phyloP scores from a whole-genome alignment of 2,329 filamentous ascomycete species.

The Exophiala xenobiotica region DNA sequence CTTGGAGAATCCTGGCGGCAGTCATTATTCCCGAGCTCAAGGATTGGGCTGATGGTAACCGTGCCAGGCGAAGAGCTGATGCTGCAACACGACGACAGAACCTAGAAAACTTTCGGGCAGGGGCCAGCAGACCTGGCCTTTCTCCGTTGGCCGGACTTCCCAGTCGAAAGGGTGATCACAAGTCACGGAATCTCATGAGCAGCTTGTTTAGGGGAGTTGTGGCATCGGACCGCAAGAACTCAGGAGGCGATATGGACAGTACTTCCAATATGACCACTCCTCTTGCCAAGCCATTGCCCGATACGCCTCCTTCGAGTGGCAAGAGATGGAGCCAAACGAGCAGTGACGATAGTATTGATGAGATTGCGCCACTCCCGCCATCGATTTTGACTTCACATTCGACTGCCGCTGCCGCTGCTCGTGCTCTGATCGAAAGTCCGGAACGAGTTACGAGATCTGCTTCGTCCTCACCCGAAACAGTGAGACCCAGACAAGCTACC shows the following conservation, averaged over 20 bases:
- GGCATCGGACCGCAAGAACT: slow-evolving; percentile 38
- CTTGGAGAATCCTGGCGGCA: slow-evolving; percentile 58
- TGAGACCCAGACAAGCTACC: slow-evolving; percentile 6
- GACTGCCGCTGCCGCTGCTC: slow-evolving; percentile 29
- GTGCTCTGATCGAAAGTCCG: slow-evolving; percentile 24
- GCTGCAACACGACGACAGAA: slow-evolving; percentile 23
- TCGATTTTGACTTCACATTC: slow-evolving; percentile 43
- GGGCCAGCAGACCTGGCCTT: slow-evolving; percentile 6
- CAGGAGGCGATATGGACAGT: slow-evolving; percentile 44
- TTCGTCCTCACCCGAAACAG: slow-evolving; percentile 15
- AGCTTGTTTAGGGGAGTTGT: slow-evolving; percentile 45
- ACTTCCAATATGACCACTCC: slow-evolving; percentile 58
- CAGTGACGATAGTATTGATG: slow-evolving; percentile 38
- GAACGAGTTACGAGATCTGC: slow-evolving; percentile 23
- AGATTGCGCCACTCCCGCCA: slow-evolving; percentile 44
- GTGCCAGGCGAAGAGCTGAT: slow-evolving; percentile 33
- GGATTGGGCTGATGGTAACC: slow-evolving; percentile 39
- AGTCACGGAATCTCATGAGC: slow-evolving; percentile 42
- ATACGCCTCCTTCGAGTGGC: slow-evolving; percentile 38
- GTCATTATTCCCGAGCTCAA: slow-evolving; percentile 52
- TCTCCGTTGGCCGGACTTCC: slow-evolving; percentile 22
- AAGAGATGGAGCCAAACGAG: slow-evolving; percentile 34
- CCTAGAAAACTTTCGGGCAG: slow-evolving; percentile 19
- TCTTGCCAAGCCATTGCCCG: slow-evolving; percentile 50
- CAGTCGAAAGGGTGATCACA: slow-evolving; percentile 22